Evolutionary conservation across 805 yeast genomes (phyloP).

Genomic region (Lachancea kluyveri): DNA sequence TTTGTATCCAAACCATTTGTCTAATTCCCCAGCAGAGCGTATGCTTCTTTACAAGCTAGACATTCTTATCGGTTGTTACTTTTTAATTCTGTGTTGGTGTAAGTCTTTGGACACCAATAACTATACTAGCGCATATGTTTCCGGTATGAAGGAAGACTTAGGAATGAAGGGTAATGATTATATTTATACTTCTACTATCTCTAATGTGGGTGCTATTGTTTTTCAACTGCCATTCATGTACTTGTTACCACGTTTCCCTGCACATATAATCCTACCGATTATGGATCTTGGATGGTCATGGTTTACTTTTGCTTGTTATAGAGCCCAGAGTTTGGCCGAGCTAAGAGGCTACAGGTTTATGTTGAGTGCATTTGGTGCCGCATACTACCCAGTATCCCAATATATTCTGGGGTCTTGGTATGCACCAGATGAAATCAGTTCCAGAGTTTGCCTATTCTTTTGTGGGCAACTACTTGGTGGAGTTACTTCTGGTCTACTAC

Average conservation of each 20-base stretch:
- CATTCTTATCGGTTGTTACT: slow-evolving; percentile 46
- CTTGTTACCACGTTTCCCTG: slow-evolving; percentile 48
- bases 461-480: slow-evolving; percentile 46
- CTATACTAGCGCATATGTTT: slow-evolving; percentile 59
- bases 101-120: slow-evolving; percentile 59
- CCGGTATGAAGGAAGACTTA: slow-evolving; percentile 55
- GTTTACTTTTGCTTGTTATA: slow-evolving; percentile 51
- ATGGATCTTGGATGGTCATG: slow-evolving; percentile 67
- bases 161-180: slow-evolving; percentile 59
- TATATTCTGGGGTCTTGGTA: slow-evolving; percentile 58
- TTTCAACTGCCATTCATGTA: slow-evolving; percentile 64
- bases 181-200: slow-evolving; percentile 52
- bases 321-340: slow-evolving; percentile 42
- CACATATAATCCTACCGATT: slow-evolving; percentile 41
- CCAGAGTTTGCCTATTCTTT: slow-evolving; percentile 59
- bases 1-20: slow-evolving; percentile 30
- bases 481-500: slow-evolving; percentile 51
- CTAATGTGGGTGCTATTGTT: slow-evolving; percentile 55
- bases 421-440: slow-evolving; percentile 48
- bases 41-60: slow-evolving; percentile 49
- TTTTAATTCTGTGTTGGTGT: slow-evolving; percentile 60
- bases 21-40: slow-evolving; percentile 39
- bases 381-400: slow-evolving; percentile 58
- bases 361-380: slow-evolving; percentile 64
- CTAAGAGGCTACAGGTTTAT: slow-evolving; percentile 60